Percentiles rank a stretch among this genome's conserved stretches.
These are phyloP conservation scores for Tubosaeta brunneosetosa DNA, from an alignment of 768 basidiomycete species.

Conservation along the genomic window DNA sequence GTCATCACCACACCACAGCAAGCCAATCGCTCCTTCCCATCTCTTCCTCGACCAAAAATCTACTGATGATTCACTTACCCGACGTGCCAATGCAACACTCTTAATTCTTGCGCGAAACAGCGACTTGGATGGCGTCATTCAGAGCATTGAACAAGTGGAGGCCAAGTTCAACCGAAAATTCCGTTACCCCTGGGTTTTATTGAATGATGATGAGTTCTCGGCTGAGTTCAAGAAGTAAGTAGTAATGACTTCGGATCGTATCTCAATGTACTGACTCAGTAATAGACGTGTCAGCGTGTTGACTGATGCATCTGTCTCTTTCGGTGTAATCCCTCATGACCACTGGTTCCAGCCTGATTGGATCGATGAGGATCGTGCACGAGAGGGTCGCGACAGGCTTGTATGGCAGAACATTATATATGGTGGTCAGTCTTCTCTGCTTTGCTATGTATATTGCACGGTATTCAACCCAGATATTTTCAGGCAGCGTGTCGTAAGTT, in stretches of 20 bases:
- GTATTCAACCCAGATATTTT: slow-evolving; percentile 3
- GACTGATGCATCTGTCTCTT: slow-evolving; percentile 42
- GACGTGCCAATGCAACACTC: slow-evolving; percentile 55
- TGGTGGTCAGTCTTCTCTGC: slow-evolving; percentile 35
- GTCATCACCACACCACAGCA: not conserved
- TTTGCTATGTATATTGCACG: not conserved
- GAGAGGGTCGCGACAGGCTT: slow-evolving; percentile 49
- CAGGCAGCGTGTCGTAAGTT: slow-evolving; percentile 44
- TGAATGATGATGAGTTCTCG: slow-evolving; percentile 58
- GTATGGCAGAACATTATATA: slow-evolving; percentile 44
- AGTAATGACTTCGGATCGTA: not conserved
- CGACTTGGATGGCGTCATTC: slow-evolving; percentile 42
- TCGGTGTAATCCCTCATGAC: slow-evolving; percentile 53
- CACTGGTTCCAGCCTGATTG: slow-evolving; percentile 71
- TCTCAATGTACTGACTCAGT: slow-evolving; percentile 11
- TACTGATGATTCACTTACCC: not conserved
- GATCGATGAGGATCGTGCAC: slow-evolving; percentile 66
- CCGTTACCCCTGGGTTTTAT: slow-evolving; percentile 58
- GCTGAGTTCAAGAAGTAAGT: slow-evolving; percentile 48
- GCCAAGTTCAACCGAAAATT: slow-evolving; percentile 54
- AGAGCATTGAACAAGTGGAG: slow-evolving; percentile 52
- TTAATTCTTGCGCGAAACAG: slow-evolving; percentile 50
- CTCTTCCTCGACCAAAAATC: slow-evolving; percentile 1
- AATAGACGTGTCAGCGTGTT: slow-evolving; percentile 33
- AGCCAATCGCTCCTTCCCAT: slow-evolving; percentile 1